Evolutionary conservation across 106 monocot species (phyloP).

Genomic region (Phalaenopsis equestris): DNA sequence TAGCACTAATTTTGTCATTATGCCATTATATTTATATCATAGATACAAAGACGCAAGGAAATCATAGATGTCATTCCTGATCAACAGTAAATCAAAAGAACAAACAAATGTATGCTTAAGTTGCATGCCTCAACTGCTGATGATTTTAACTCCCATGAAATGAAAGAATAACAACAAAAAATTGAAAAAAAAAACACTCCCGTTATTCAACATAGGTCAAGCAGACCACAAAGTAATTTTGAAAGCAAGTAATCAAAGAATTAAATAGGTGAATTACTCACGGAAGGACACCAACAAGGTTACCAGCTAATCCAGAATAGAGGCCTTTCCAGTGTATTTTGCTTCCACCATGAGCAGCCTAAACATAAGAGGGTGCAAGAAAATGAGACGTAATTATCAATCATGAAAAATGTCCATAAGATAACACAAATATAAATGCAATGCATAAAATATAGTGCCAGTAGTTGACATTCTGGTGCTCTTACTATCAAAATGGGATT

Average conservation of each 20-base stretch:
- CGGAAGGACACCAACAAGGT: constrained; percentile 95
- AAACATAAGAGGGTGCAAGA: constrained; percentile 6
- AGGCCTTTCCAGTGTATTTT: constrained; percentile 80
- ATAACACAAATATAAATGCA: neutral
- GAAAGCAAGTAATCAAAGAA: neutral
- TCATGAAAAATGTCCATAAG: neutral
- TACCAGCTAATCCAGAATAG: constrained; percentile 92
- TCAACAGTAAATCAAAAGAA: neutral
- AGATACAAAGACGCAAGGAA: neutral
- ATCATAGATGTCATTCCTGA: neutral
- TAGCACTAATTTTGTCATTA: neutral
- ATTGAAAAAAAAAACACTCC: neutral
- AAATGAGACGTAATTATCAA: neutral
- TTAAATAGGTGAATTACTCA: constrained; percentile 29
- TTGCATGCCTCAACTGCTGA: neutral
- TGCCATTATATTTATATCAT: neutral
- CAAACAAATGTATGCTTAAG: neutral
- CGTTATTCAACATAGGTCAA: neutral
- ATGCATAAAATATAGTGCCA: neutral
- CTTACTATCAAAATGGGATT: too few relatives aligned
- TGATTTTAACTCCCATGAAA: neutral
- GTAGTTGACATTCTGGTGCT: too few relatives aligned
- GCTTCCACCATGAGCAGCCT: constrained; percentile 87
- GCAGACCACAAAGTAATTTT: neutral
- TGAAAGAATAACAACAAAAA: neutral